These are phyloP conservation scores for Talaromyces atroroseus DNA, from an alignment of 2,329 filamentous ascomycete species.

Conservation along the genomic window DNA sequence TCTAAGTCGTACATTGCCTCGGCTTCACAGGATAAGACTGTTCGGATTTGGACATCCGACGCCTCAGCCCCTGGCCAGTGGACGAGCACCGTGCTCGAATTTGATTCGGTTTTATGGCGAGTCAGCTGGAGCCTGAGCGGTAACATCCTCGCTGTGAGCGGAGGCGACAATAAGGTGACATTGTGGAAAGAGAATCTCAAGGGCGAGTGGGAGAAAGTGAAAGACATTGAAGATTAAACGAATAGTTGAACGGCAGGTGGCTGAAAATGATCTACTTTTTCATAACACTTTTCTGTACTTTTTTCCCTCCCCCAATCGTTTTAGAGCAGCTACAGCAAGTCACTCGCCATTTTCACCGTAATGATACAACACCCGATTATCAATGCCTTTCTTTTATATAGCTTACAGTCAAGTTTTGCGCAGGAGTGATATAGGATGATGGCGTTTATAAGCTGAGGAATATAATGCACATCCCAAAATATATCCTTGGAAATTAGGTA, in stretches of 20 bases:
- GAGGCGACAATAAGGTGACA: constrained; percentile 92
- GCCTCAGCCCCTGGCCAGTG: constrained; percentile 64
- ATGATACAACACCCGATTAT: neutral
- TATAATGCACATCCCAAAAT: no score
- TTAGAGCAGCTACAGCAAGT: neutral
- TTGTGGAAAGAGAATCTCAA: constrained; percentile 98
- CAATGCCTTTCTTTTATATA: neutral
- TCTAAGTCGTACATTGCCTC: constrained; percentile 96
- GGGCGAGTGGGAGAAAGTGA: constrained; percentile 95
- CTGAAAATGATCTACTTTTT: neutral
- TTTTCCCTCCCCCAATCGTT: neutral
- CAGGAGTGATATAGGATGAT: no score
- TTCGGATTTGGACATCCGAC: constrained; percentile 91
- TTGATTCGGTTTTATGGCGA: constrained; percentile 87
- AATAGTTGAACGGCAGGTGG: neutral
- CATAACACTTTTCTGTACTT: no score
- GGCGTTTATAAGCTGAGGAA: no score
- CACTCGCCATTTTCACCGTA: neutral
- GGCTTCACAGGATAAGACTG: constrained; percentile 93
- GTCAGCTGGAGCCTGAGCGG: constrained; percentile 97
- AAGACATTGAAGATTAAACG: constrained; percentile 80
- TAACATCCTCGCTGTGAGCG: constrained; percentile 90
- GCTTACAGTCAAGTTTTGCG: neutral
- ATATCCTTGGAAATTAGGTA: no score
- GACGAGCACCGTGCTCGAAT: constrained; percentile 77